Evolutionary conservation across 108 stramenopile species (phyloP).

Genomic region (Skeletonema grethae): DNA sequence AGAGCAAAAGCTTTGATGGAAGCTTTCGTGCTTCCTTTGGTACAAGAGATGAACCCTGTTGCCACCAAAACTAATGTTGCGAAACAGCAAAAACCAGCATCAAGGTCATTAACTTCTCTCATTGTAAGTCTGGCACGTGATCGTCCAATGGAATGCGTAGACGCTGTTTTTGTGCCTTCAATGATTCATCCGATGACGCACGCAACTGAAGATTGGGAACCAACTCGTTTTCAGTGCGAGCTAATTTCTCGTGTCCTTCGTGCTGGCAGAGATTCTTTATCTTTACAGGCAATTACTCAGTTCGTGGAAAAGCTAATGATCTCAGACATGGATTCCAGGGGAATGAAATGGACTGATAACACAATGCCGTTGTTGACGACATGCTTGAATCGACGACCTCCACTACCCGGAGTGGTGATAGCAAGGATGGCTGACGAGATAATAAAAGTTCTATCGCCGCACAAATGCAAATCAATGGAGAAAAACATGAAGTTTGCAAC

Average conservation of each 20-base stretch:
- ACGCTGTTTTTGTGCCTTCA: conserved; percentile 19
- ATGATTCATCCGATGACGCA: conserved; percentile 2
- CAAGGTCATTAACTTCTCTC: conserved; percentile 25
- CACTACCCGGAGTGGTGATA: conserved; percentile 15
- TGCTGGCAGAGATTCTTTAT: conserved; percentile 25
- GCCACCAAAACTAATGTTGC: neutral
- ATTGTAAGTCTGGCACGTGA: conserved; percentile 25
- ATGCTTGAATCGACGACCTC: conserved; percentile 38
- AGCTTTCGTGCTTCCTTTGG: conserved; percentile 39
- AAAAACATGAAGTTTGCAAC: conserved; percentile 42
- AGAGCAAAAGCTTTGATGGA: conserved; percentile 37
- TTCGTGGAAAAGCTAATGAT: conserved; percentile 14
- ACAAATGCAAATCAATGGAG: conserved; percentile 14
- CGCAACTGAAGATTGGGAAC: conserved; percentile 6
- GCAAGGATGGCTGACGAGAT: conserved; percentile 24
- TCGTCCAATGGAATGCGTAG: conserved; percentile 40
- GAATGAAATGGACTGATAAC: conserved; percentile 40
- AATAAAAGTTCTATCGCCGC: neutral
- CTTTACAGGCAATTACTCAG: conserved; percentile 26
- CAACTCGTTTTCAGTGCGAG: conserved; percentile 44
- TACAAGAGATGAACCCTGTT: conserved; percentile 29
- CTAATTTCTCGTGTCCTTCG: conserved; percentile 30
- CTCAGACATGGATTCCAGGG: neutral
- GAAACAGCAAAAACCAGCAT: conserved; percentile 29
- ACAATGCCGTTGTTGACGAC: conserved; percentile 34